Conservation (phyloP, 1,284 basidiomycete species). For the Singerocomus inundabilis region DNA sequence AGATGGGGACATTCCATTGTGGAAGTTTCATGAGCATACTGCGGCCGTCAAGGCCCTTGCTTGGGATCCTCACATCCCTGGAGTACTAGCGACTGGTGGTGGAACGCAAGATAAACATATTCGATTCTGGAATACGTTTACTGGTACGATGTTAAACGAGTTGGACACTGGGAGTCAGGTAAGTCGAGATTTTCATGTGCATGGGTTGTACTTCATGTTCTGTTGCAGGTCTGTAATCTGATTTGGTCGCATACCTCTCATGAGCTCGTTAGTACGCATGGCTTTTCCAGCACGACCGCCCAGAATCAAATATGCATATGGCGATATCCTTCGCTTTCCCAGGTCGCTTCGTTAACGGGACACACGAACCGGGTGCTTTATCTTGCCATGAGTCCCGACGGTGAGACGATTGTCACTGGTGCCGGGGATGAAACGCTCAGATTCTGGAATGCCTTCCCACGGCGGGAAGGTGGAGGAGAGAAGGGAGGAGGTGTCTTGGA, state of each 20-base stretch:
- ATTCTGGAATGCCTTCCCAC: slow-evolving; percentile 94
- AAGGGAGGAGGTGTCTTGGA: slow-evolving; percentile 40
- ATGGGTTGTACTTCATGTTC: slow-evolving; percentile 6
- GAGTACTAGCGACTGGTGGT: slow-evolving; percentile 93
- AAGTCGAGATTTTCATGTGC: slow-evolving; percentile 27
- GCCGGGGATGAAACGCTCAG: slow-evolving; percentile 96
- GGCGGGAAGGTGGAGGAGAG: slow-evolving; percentile 49
- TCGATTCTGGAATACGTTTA: slow-evolving; percentile 94
- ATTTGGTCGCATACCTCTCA: slow-evolving; percentile 96
- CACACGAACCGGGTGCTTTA: slow-evolving; percentile 95
- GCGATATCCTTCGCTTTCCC: slow-evolving; percentile 92
- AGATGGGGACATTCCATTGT: slow-evolving; percentile 65
- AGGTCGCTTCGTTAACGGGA: slow-evolving; percentile 92
- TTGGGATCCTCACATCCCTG: slow-evolving; percentile 95
- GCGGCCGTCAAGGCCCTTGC: slow-evolving; percentile 98
- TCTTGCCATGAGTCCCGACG: slow-evolving; percentile 95
- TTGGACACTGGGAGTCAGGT: slow-evolving; percentile 94
- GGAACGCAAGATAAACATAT: slow-evolving; percentile 98
- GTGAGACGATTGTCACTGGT: slow-evolving; percentile 96
- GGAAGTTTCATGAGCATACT: slow-evolving; percentile 94
- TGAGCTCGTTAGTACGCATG: slow-evolving; percentile 96
- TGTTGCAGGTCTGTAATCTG: slow-evolving; percentile 86
- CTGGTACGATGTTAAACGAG: slow-evolving; percentile 81
- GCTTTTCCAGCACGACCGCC: slow-evolving; percentile 89
- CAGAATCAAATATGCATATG: slow-evolving; percentile 99